Evolutionary conservation across 2,329 filamentous ascomycete genomes (phyloP), one percentile per base, ranked within the genome.

Genomic region (Colletotrichum gloeosporioides): DNA sequence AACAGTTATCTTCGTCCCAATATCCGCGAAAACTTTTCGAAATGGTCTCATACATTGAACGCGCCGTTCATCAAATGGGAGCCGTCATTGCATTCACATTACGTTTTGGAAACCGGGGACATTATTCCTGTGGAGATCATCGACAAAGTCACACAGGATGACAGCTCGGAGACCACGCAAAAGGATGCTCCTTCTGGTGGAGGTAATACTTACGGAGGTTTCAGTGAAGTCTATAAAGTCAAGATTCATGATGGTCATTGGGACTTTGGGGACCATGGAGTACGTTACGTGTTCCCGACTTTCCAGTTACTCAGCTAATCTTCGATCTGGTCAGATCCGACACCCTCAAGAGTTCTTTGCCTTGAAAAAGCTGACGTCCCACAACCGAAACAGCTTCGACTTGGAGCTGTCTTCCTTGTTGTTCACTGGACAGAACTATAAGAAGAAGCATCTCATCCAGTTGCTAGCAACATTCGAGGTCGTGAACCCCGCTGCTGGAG

Each of bases 291-390:
- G 2, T 34, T 39, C 6, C n/a, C 6, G 2, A 59, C 22, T 59
- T 5, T 9, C 4, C 3, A 63, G 25, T 31, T n/a, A 12, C 29
- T 8, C 22, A 31, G 3, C 66, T 57, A 29, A 61, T 57, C 2
- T 25, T 32, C 22, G 18, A 10, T 27, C 1, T 34, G 15, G 29
- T 8, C 16, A 76, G 73, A 73, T 76, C 8, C 69, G 69, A 1
- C 69, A 73, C n/a, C 73, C 73, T 13, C 69, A 72, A 27, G 55
- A 55, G 4, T 72, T 39, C 6, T 76, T 76, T 4, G 73, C 73
- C 1, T 49, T 76, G 13, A 76, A 76, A 29, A 76, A 73, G 32
- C 63, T 76, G n/a, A 76, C 69, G 4, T 76, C 73, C 2, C 63
- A 73, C 3, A 68, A 36, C 8, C 62, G 55, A 0, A 9, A 36